Percentiles rank a stretch among this genome's conserved stretches.
phyloP scores from a whole-genome alignment of 2,329 filamentous ascomycete genomes.

The Berkeleyomyces rouxiae region DNA sequence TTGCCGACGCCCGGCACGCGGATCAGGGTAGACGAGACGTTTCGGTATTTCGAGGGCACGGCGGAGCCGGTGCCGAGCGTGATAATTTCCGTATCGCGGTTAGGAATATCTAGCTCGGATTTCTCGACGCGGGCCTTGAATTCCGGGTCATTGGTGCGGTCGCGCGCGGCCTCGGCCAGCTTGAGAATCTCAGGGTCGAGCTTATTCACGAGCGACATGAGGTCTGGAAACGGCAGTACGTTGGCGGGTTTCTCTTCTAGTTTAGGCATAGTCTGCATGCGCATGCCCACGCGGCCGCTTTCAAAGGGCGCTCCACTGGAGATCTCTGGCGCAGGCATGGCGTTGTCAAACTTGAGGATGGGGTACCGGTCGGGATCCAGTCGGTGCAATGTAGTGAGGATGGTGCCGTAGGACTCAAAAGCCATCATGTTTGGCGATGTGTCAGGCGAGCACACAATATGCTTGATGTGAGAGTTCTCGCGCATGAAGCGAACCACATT shows the following conservation, averaged over 20 bases:
- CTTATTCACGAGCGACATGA: slow-evolving; percentile 30
- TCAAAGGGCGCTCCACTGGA: slow-evolving; percentile 20
- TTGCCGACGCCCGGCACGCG: slow-evolving; percentile 72
- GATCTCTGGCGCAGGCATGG: slow-evolving; percentile 16
- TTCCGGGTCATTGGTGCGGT: slow-evolving; percentile 24
- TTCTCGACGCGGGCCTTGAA: slow-evolving; percentile 34
- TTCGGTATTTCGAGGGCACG: slow-evolving; percentile 80
- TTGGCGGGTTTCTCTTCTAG: slow-evolving; percentile 30
- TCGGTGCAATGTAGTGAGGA: slow-evolving; percentile 51
- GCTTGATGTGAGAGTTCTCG: slow-evolving; percentile 42
- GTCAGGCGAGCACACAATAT: slow-evolving; percentile 63
- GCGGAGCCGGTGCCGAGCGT: slow-evolving; percentile 85
- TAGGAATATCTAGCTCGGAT: slow-evolving; percentile 48
- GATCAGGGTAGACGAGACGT: slow-evolving; percentile 78
- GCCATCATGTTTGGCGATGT: slow-evolving; percentile 59
- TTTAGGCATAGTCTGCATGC: slow-evolving; percentile 31
- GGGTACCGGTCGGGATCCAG: slow-evolving; percentile 61
- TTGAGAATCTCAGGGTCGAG: slow-evolving; percentile 28
- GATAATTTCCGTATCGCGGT: slow-evolving; percentile 64
- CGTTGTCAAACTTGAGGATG: slow-evolving; percentile 49
- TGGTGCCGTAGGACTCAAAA: slow-evolving; percentile 47
- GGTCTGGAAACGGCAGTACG: slow-evolving; percentile 27
- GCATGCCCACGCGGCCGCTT: slow-evolving; percentile 28
- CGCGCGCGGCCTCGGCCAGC: slow-evolving; percentile 34
- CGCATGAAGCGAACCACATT: slow-evolving; percentile 54